These are phyloP conservation scores for Populus tomentosa DNA, from an alignment of 441 rosid species.

Conservation along the genomic window DNA sequence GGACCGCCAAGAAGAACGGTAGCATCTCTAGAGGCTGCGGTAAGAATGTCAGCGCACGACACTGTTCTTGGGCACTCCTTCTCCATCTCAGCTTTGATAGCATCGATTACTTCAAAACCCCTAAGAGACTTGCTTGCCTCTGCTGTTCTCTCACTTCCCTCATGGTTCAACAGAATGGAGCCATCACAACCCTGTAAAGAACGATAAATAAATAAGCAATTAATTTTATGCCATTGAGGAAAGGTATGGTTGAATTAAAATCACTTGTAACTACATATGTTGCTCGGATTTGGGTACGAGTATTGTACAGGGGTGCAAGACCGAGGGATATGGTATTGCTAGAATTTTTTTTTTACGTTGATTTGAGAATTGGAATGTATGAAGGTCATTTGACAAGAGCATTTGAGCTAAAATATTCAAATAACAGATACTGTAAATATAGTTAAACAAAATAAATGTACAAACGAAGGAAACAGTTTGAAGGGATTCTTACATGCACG, in stretches of 20 bases:
- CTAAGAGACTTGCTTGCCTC: conserved; percentile 53
- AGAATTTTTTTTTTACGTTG: too few species aligned
- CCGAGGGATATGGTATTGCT: too few species aligned
- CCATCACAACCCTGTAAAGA: conserved; percentile 68
- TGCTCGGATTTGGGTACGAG: too few species aligned
- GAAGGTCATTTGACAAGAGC: too few species aligned
- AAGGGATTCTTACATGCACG: conserved; percentile 40
- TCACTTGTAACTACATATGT: neutral
- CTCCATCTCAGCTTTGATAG: conserved; percentile 61
- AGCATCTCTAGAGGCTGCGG: conserved; percentile 53
- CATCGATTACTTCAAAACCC: conserved; percentile 27
- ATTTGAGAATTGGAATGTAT: too few species aligned
- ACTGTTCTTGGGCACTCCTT: conserved; percentile 50
- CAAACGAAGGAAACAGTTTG: neutral
- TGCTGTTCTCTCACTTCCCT: conserved; percentile 69
- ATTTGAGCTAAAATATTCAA: too few species aligned
- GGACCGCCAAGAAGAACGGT: conserved; percentile 51
- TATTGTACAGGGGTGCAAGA: too few species aligned
- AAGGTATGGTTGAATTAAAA: neutral
- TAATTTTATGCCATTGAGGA: neutral
- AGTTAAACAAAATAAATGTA: neutral
- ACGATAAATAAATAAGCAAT: neutral
- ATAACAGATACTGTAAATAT: neutral
- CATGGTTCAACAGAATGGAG: conserved; percentile 52
- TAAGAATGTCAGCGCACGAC: conserved; percentile 70